Evolutionary conservation across 2,329 filamentous ascomycete genomes (phyloP).

Genomic region (Fusarium torulosum): DNA sequence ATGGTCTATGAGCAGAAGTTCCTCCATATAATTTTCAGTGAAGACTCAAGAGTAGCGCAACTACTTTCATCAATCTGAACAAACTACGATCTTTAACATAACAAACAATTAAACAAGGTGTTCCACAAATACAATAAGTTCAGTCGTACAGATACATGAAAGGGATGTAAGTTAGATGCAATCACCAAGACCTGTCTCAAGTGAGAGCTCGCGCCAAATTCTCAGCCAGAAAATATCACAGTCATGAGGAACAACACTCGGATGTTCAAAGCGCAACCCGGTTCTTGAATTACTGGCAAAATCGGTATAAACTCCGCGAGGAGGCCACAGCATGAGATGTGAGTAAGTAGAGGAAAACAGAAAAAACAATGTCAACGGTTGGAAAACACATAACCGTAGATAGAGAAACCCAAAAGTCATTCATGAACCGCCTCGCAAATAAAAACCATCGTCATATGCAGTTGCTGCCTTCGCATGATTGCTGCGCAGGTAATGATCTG

Average conservation of each 20-base stretch:
- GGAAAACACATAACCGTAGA: constrained; percentile 38
- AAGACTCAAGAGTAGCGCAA: too few relatives aligned
- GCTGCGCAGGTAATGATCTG: constrained; percentile 25
- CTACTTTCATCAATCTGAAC: too few relatives aligned
- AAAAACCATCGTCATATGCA: constrained; percentile 48
- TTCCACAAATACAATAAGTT: too few relatives aligned
- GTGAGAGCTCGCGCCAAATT: too few relatives aligned
- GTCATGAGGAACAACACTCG: constrained; percentile 16
- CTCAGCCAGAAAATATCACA: not conserved
- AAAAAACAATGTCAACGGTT: constrained; percentile 30
- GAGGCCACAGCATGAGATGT: constrained; percentile 42
- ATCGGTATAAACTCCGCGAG: constrained; percentile 48
- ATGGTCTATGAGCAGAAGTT: too few relatives aligned
- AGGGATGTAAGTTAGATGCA: too few relatives aligned
- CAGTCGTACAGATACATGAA: too few relatives aligned
- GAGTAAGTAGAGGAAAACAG: constrained; percentile 41
- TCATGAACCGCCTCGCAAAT: constrained; percentile 50
- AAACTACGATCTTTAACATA: too few relatives aligned
- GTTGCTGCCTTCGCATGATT: constrained; percentile 32
- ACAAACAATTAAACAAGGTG: too few relatives aligned
- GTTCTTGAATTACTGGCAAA: constrained; percentile 49
- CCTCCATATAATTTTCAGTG: too few relatives aligned
- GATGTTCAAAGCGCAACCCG: constrained; percentile 31
- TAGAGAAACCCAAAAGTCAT: constrained; percentile 46
- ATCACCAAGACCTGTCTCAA: too few relatives aligned